Conservation (phyloP, 1,139 yeast species). For the Sugiyamaella xylanicola region DNA sequence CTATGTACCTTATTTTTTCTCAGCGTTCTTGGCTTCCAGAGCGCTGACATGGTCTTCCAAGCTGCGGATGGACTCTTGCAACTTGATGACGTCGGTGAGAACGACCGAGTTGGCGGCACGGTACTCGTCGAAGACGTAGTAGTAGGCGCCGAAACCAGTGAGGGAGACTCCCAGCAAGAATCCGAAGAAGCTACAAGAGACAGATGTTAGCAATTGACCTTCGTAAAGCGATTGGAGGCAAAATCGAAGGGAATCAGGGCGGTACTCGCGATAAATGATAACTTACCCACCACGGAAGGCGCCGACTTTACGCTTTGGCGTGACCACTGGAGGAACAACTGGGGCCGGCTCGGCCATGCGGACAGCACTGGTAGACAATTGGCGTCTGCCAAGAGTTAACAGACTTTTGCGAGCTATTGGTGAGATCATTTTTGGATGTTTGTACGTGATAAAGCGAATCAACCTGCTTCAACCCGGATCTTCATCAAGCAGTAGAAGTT, state of each 20-base stretch:
- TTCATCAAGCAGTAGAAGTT: background rate
- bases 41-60: conserved; percentile 55
- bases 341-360: conserved; percentile 24
- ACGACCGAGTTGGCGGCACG: conserved; percentile 70
- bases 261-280: too few relatives aligned
- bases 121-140: conserved; percentile 76
- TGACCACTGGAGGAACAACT: conserved; percentile 17
- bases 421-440: conserved; percentile 3
- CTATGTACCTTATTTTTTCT: conserved; percentile 9
- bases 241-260: background rate
- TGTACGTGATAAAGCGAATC: background rate
- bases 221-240: background rate
- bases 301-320: conserved; percentile 35
- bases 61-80: conserved; percentile 66
- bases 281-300: conserved; percentile 42
- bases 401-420: conserved; percentile 8
- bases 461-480: background rate
- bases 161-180: conserved; percentile 73
- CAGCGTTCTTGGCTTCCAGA: conserved; percentile 35
- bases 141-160: conserved; percentile 77
- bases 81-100: conserved; percentile 70
- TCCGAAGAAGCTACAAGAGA: conserved; percentile 49
- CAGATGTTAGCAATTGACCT: background rate
- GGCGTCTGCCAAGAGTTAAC: conserved; percentile 4
- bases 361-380: conserved; percentile 22